Conservation (phyloP, 371 early-diverging fungal species). For the Mucor piriformis region DNA sequence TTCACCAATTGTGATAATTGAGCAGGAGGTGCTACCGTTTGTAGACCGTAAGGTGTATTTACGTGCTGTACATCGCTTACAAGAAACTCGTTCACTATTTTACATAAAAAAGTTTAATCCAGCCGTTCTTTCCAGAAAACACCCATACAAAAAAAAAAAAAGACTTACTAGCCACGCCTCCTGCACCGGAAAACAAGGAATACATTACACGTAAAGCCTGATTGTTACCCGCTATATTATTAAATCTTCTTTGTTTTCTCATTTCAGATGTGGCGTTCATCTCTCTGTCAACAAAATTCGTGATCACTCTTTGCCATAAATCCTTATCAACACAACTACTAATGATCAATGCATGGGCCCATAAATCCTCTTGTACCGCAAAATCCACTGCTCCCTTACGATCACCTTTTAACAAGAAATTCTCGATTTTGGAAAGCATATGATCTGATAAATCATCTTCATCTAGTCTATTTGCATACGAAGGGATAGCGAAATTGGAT, state of each 20-base stretch:
- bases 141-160: background rate
- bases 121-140: background rate
- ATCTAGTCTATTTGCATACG: constrained; percentile 25
- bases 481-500: constrained; percentile 42
- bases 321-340: constrained; percentile 85
- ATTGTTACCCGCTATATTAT: constrained; percentile 51
- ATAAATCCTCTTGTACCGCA: constrained; percentile 72
- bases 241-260: constrained; percentile 25
- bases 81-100: constrained; percentile 39
- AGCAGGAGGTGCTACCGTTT: constrained; percentile 19
- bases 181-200: constrained; percentile 74
- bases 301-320: constrained; percentile 81
- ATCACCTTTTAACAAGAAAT: constrained; percentile 73
- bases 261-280: constrained; percentile 42
- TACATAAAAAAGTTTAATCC: background rate
- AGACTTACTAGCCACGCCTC: constrained; percentile 52
- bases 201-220: constrained; percentile 74
- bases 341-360: constrained; percentile 91
- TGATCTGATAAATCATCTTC: constrained; percentile 32
- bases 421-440: constrained; percentile 60
- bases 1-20: constrained; percentile 45
- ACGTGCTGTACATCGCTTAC: constrained; percentile 26
- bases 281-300: constrained; percentile 67
- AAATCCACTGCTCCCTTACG: constrained; percentile 74
- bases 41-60: constrained; percentile 33